Conservation (phyloP, 805 yeast genomes). For the Saccharomyces kudriavzevii region DNA sequence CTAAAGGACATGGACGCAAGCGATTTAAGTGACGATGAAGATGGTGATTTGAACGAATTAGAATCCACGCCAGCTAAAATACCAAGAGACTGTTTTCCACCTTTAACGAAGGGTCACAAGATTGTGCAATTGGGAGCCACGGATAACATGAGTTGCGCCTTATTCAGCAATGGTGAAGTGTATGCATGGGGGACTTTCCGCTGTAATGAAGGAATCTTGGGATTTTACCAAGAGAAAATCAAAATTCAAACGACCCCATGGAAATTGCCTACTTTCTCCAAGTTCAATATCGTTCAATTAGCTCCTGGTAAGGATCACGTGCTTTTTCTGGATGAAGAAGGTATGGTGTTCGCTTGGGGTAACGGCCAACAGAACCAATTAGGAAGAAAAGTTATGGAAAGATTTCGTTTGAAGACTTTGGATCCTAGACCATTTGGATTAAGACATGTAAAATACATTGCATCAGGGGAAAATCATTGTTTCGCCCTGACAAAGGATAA, state of each 20-base stretch:
- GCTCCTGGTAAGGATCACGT: slow-evolving; percentile 93
- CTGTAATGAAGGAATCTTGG: slow-evolving; percentile 84
- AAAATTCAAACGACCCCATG: slow-evolving; percentile 60
- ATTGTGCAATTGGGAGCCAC: slow-evolving; percentile 85
- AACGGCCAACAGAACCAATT: slow-evolving; percentile 89
- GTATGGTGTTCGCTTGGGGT: slow-evolving; percentile 95
- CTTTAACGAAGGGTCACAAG: slow-evolving; percentile 38
- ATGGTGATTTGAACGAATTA: slow-evolving; percentile 75
- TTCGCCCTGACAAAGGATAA: slow-evolving; percentile 78
- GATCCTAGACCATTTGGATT: slow-evolving; percentile 82
- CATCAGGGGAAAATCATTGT: slow-evolving; percentile 92
- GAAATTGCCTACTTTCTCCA: slow-evolving; percentile 39
- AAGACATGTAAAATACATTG: slow-evolving; percentile 67
- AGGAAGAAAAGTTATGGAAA: slow-evolving; percentile 78
- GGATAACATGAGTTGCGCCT: slow-evolving; percentile 78
- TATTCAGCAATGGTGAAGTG: slow-evolving; percentile 75
- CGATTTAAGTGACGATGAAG: slow-evolving; percentile 52
- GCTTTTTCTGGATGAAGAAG: slow-evolving; percentile 72
- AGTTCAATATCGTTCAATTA: slow-evolving; percentile 66
- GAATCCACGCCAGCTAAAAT: slow-evolving; percentile 87
- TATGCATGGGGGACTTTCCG: slow-evolving; percentile 98
- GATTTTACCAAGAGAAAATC: slow-evolving; percentile 58
- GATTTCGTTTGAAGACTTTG: slow-evolving; percentile 61
- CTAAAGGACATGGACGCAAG: slow-evolving; percentile 59
- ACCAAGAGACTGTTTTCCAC: slow-evolving; percentile 50